A percentile compares a stretch with the other conserved stretches of the same genome.
These are phyloP conservation scores for Ogataea nitratoaversa DNA, from an alignment of 805 yeast genomes.

Conservation along the genomic window DNA sequence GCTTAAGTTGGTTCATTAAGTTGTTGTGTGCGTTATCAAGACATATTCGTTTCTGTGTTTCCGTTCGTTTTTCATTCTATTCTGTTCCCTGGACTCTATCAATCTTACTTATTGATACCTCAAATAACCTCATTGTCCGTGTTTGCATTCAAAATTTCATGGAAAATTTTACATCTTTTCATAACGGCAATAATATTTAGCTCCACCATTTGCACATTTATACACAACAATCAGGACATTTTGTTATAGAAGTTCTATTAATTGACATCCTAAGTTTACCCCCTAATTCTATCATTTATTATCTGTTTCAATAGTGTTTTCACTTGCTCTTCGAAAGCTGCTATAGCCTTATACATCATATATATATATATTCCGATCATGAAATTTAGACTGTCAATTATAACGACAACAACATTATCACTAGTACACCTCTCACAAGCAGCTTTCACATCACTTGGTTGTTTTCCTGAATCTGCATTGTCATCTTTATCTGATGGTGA, in stretches of 20 bases:
- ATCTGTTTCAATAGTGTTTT: no score
- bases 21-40: background rate
- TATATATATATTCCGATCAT: background rate
- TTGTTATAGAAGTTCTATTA: background rate
- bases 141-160: background rate
- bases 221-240: no score
- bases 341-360: background rate
- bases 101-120: no score
- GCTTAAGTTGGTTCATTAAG: background rate
- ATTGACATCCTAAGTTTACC: background rate
- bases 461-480: slow-evolving; percentile 27
- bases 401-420: background rate
- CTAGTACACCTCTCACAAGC: slow-evolving; percentile 6
- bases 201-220: no score
- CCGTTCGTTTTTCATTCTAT: no score
- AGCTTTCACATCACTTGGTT: slow-evolving; percentile 23
- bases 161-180: background rate
- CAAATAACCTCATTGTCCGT: no score
- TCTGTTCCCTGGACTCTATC: no score
- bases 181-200: no score
- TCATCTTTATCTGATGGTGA: slow-evolving; percentile 37
- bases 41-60: no score
- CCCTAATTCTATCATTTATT: no score
- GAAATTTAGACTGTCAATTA: background rate
- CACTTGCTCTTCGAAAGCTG: no score